Base-by-base conservation (phyloP, 2,329 filamentous ascomycete genomes). In the Thelonectria blattea region DNA sequence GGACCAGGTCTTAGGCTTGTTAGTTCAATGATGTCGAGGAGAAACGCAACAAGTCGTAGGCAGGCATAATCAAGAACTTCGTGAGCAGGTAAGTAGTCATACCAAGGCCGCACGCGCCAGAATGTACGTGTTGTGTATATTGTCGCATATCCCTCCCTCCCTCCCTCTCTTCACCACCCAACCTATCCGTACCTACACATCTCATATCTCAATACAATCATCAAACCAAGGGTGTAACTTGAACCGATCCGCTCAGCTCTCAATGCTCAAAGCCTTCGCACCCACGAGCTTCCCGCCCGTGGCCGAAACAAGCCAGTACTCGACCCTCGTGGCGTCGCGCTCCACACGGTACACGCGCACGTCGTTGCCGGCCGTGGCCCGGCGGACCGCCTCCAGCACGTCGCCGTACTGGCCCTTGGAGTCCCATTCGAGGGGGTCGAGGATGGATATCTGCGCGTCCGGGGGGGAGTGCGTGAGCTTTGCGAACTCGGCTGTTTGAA, bases 271-370 rank as follows among this genome's bases (percentile, higher is more conserved):
- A 11, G 89, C 91, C 82, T 92, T 94, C 57, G 90, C 82, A 14
- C 93, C 93, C 8, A 97, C 87, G 61, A 97, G 71, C 76, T 82
- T 84, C 17, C 81, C 83, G 12, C 82, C 83, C 52, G 83, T 78
- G 77, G 70, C 88, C 83, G 67, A 90, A 74, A 97, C 79, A 60
- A 97, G 79, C 84, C 89, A 97, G 76, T 96, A 96, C 77, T 96
- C 91, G 14, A 83, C 82, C 72, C 89, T 84, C 24, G 88, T 86
- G 12, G 80, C 79, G 46, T 85, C 87, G 68, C 85, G 80, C 60
- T 82, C 79, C 9, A 96, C 86, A 54, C 85, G 81, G 71, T 95
- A 97, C 20, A 96, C 88, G 72, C 88, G 86, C 53, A 94, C 85
- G 64, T 91, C 88, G 62, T 82, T 84, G 2, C 90, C 86, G 72